phyloP scores from a whole-genome alignment of 306 rosid species.

The Macrotyloma uniflorum region DNA sequence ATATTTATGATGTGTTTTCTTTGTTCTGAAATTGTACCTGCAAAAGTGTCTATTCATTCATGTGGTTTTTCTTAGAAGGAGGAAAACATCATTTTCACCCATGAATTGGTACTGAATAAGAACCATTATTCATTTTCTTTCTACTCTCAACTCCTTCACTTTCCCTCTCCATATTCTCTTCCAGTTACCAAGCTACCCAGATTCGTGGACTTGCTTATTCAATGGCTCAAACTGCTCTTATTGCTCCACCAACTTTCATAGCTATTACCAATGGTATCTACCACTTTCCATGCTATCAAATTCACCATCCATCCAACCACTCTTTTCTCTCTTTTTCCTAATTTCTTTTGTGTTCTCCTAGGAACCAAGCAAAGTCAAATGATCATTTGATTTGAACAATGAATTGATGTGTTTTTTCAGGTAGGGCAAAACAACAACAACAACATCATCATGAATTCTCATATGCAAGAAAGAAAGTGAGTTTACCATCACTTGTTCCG shows the following conservation, averaged over 20 bases:
- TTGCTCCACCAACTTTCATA: constrained; percentile 40
- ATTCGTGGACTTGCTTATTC: constrained; percentile 19
- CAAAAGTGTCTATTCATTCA: too few species aligned
- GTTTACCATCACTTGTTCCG: neutral
- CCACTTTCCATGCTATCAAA: neutral
- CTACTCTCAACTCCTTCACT: neutral
- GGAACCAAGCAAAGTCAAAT: neutral
- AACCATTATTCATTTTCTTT: constrained; percentile 1
- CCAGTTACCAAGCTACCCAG: constrained; percentile 4
- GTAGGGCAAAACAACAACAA: constrained; percentile 26
- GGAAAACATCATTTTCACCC: constrained; percentile 23
- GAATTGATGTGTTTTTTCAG: constrained; percentile 27
- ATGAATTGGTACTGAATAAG: constrained; percentile 24
- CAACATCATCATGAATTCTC: neutral
- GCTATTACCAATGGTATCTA: constrained; percentile 44
- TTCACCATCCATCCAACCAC: neutral
- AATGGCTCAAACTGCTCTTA: constrained; percentile 51
- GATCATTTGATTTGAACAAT: neutral
- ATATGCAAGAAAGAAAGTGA: neutral
- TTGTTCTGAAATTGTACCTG: neutral
- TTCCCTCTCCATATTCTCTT: neutral
- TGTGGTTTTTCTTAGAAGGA: neutral
- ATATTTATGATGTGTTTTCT: too few species aligned
- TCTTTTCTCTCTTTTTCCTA: neutral
- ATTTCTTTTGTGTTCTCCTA: neutral